These are phyloP conservation scores for Quercus glauca DNA, from an alignment of 306 rosid species.

Conservation along the genomic window DNA sequence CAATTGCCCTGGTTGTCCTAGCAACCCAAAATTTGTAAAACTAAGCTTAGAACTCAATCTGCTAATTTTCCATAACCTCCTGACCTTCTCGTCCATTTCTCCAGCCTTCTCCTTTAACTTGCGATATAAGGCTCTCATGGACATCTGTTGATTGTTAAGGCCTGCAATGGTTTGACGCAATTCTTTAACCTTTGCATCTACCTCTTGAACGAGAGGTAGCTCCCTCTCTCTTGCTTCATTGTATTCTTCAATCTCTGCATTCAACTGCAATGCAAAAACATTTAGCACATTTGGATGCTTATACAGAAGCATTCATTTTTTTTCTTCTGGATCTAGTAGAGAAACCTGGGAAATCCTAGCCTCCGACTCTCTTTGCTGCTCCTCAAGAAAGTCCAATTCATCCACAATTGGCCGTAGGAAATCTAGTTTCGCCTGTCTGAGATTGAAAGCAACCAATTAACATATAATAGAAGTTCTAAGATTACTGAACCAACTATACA, in stretches of 20 bases:
- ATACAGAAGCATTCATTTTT: background rate
- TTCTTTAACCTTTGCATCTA: slow-evolving; percentile 67
- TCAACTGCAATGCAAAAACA: slow-evolving; percentile 47
- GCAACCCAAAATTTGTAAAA: background rate
- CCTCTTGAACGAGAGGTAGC: slow-evolving; percentile 70
- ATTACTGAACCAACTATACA: background rate
- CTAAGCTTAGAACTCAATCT: slow-evolving; percentile 1
- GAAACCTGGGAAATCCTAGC: slow-evolving; percentile 55
- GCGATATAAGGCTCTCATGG: slow-evolving; percentile 50
- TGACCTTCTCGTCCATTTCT: slow-evolving; percentile 80
- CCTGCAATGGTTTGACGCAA: slow-evolving; percentile 56
- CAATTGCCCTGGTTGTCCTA: background rate
- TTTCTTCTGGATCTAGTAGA: background rate
- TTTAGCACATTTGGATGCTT: background rate
- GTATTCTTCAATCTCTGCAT: slow-evolving; percentile 47
- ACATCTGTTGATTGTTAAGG: slow-evolving; percentile 66
- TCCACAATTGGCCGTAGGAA: slow-evolving; percentile 45
- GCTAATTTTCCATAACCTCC: slow-evolving; percentile 25
- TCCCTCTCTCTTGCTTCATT: slow-evolving; percentile 70
- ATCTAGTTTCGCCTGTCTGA: slow-evolving; percentile 55
- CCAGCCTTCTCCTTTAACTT: slow-evolving; percentile 63
- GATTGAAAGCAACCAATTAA: background rate
- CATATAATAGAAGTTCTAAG: background rate
- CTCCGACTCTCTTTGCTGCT: slow-evolving; percentile 43
- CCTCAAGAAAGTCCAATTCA: slow-evolving; percentile 50